phyloP scores from a whole-genome alignment of 257 asterid species.

The Marsdenia floribunda region DNA sequence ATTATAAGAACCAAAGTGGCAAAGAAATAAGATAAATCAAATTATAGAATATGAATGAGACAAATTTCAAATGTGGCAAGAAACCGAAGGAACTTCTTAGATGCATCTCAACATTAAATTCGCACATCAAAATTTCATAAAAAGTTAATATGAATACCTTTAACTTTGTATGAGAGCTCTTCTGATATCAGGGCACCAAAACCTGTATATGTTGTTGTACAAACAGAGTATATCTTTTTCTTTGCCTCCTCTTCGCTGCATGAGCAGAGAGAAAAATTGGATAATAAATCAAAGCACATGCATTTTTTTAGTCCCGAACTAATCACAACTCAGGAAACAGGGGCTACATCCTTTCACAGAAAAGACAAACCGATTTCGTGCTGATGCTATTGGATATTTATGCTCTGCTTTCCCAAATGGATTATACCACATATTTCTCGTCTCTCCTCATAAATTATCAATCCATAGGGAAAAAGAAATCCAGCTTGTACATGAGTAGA shows the following conservation, averaged over 20 bases:
- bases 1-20: neutral
- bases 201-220: slow-evolving; percentile 75
- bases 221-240: slow-evolving; percentile 87
- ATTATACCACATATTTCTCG: neutral
- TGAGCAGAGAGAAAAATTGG: slow-evolving; percentile 5
- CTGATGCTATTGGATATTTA: neutral
- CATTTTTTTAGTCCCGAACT: neutral
- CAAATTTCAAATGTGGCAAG: too few relatives aligned
- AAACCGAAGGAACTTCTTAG: neutral
- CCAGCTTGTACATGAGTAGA: neutral
- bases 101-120: slow-evolving; percentile 1
- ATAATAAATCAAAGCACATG: neutral
- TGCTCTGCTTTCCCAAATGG: neutral
- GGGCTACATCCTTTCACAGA: neutral
- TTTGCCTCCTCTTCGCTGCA: slow-evolving; percentile 96
- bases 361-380: neutral
- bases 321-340: neutral
- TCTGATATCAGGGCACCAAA: slow-evolving; percentile 85
- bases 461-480: neutral
- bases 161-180: slow-evolving; percentile 80
- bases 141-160: slow-evolving; percentile 42
- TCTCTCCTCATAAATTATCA: neutral
- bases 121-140: neutral
- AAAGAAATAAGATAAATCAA: neutral
- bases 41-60: neutral